phyloP scores from a whole-genome alignment of 2,329 filamentous ascomycete species.

The Aureobasidium sp. region DNA sequence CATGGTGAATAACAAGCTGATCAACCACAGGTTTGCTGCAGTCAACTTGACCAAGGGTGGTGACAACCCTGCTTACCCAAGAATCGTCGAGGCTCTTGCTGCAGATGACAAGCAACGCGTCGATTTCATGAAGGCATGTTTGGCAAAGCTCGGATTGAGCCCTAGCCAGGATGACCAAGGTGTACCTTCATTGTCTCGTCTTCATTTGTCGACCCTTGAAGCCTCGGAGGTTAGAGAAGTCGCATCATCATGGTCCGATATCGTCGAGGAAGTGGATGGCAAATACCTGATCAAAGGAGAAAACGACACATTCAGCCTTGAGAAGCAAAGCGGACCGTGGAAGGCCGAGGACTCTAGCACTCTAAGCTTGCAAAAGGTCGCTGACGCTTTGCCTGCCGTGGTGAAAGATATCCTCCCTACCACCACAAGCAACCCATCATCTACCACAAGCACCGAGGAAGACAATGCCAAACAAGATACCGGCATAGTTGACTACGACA shows the following conservation, averaged over 20 bases:
- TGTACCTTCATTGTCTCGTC: conserved; percentile 70
- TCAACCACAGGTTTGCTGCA: conserved; percentile 62
- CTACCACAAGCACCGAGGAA: background rate
- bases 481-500: conserved; percentile 66
- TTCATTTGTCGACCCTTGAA: conserved; percentile 71
- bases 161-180: conserved; percentile 61
- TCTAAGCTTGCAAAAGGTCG: conserved; percentile 22
- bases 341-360: conserved; percentile 25
- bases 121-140: conserved; percentile 69
- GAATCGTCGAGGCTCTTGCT: conserved; percentile 60
- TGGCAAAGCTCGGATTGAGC: conserved; percentile 74
- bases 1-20: conserved; percentile 17
- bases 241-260: conserved; percentile 58
- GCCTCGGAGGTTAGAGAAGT: conserved; percentile 60
- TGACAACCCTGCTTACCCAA: conserved; percentile 61
- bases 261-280: conserved; percentile 47
- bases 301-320: conserved; percentile 73
- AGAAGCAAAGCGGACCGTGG: conserved; percentile 44
- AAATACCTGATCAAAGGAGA: conserved; percentile 71
- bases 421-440: background rate
- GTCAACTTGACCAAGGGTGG: conserved; percentile 63
- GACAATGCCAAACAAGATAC: conserved; percentile 34
- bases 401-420: conserved; percentile 19
- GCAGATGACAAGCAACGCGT: conserved; percentile 63
- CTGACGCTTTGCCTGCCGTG: conserved; percentile 25